Evolutionary conservation across 257 asterid species (phyloP).

Genomic region (Cruciata laevipes): DNA sequence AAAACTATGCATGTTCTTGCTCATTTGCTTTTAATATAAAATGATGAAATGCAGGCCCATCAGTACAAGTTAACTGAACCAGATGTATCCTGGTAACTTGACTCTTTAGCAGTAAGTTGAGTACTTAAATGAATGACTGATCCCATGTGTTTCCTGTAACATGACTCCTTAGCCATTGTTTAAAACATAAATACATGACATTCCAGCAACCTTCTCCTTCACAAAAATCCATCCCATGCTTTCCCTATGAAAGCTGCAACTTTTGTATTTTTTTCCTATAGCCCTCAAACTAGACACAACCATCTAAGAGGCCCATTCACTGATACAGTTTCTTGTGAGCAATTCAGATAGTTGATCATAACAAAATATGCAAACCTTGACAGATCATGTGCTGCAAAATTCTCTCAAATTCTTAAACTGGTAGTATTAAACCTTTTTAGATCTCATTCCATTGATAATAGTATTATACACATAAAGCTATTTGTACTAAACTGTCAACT

Average conservation of each 20-base stretch:
- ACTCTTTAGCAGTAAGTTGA: not conserved
- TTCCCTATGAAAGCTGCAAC: not conserved
- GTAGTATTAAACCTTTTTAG: not conserved
- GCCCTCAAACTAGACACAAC: not conserved
- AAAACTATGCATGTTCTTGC: not conserved
- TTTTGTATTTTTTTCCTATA: not conserved
- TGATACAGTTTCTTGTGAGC: not conserved
- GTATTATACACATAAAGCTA: not conserved
- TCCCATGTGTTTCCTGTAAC: not conserved
- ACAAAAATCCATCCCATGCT: not conserved
- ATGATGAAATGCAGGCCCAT: not conserved
- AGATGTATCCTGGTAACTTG: not conserved
- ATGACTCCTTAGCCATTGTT: slow-evolving; percentile 1
- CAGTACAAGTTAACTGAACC: not conserved
- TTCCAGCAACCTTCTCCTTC: slow-evolving; percentile 3
- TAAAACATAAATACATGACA: not conserved
- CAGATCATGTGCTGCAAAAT: too few species aligned
- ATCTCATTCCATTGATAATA: not conserved
- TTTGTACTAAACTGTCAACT: not conserved
- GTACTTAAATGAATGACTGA: not conserved
- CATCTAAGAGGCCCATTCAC: not conserved
- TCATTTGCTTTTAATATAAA: not conserved
- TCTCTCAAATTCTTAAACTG: not conserved
- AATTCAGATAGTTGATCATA: not conserved
- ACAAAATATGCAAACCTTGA: not conserved